Percentiles rank a stretch among this genome's conserved stretches.
Conservation (phyloP, 2,329 filamentous ascomycete species). For the Colletotrichum sojae region DNA sequence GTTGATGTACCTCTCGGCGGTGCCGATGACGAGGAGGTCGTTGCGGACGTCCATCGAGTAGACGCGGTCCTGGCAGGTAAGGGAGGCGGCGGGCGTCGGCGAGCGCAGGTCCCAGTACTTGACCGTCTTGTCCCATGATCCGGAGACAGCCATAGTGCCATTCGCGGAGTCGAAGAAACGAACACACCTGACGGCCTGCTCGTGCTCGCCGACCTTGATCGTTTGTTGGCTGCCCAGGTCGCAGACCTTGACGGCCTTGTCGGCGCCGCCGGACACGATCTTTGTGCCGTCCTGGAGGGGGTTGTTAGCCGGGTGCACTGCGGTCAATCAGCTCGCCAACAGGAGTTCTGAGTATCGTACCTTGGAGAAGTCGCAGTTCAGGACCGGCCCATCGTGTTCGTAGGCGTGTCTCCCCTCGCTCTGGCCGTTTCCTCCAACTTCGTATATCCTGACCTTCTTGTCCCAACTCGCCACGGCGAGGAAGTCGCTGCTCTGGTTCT, state of each 20-base stretch:
- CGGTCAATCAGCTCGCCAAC: not conserved
- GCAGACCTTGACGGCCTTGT: conserved; percentile 91
- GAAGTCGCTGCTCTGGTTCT: conserved; percentile 75
- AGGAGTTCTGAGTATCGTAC: conserved; percentile 63
- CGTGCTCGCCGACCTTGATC: conserved; percentile 85
- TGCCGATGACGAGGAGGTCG: conserved; percentile 90
- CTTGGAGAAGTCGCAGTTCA: conserved; percentile 90
- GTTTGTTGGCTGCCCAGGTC: conserved; percentile 80
- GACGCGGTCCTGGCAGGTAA: conserved; percentile 81
- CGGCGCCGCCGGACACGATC: conserved; percentile 87
- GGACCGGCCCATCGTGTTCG: conserved; percentile 87
- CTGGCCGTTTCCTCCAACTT: conserved; percentile 83
- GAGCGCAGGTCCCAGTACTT: conserved; percentile 89
- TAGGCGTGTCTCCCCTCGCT: conserved; percentile 89
- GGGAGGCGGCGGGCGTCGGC: conserved; percentile 73
- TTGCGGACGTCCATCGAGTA: conserved; percentile 95
- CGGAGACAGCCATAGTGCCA: conserved; percentile 88
- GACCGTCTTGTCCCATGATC: conserved; percentile 91
- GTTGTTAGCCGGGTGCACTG: conserved; percentile 35
- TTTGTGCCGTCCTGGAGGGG: conserved; percentile 85
- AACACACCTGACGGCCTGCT: conserved; percentile 84
- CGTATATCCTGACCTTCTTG: conserved; percentile 97
- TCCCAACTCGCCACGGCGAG: conserved; percentile 96
- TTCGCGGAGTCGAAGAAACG: conserved; percentile 82
- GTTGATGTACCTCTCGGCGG: conserved; percentile 96